A percentile compares a stretch with the other conserved stretches of the same genome.
Conservation (phyloP, 768 basidiomycete species). For the Lactarius deliciosus region DNA sequence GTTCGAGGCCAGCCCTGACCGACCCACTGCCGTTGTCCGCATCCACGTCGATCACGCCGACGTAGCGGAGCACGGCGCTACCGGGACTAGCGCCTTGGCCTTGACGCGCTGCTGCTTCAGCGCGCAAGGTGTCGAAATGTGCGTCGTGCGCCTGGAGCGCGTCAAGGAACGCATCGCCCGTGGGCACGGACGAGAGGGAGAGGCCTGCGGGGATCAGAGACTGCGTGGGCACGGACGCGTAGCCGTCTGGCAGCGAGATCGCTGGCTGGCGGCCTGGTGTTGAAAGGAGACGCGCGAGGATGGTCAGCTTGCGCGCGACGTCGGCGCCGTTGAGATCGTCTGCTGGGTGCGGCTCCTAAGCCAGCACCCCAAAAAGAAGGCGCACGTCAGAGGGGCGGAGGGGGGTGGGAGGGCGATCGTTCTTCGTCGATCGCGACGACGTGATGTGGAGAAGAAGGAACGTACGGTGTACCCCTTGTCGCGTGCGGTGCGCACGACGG, state of each 20-base stretch:
- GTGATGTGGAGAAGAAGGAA: constrained; percentile 17
- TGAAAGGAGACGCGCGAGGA: constrained; percentile 80
- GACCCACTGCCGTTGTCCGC: constrained; percentile 49
- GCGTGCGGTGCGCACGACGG: constrained; percentile 83
- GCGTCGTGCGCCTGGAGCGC: constrained; percentile 81
- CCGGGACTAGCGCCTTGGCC: constrained; percentile 40
- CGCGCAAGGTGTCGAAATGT: constrained; percentile 73
- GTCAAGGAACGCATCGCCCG: constrained; percentile 80
- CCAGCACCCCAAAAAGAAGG: not conserved
- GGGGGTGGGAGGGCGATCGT: not conserved
- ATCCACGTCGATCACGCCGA: constrained; percentile 91
- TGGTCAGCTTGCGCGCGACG: constrained; percentile 95
- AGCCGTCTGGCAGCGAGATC: constrained; percentile 67
- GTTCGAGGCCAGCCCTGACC: constrained; percentile 87
- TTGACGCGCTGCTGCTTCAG: constrained; percentile 68
- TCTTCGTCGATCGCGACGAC: not conserved
- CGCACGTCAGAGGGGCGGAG: not conserved
- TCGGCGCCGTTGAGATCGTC: constrained; percentile 97
- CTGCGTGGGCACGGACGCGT: constrained; percentile 72
- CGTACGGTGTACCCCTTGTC: constrained; percentile 92
- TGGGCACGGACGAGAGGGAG: constrained; percentile 48
- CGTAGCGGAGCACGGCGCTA: constrained; percentile 84
- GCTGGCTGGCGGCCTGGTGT: constrained; percentile 40
- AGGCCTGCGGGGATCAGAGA: constrained; percentile 85
- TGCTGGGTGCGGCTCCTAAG: constrained; percentile 94